Conservation (phyloP, 148 eudicot species). For the Polygonum aviculare region DNA sequence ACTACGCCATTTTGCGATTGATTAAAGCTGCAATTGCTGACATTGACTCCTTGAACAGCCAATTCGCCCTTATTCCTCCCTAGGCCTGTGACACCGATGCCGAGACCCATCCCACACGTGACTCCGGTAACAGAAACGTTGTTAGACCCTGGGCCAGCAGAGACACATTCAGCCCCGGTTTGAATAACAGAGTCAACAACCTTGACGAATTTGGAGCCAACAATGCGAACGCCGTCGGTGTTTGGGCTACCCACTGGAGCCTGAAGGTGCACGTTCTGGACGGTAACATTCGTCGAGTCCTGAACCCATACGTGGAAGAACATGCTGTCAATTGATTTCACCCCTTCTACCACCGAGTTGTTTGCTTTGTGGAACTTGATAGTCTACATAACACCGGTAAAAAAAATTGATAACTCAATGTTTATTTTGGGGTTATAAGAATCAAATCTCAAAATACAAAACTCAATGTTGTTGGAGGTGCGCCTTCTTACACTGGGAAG, state of each 20-base stretch:
- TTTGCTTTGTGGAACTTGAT: conserved; percentile 16
- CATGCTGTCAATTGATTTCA: conserved; percentile 29
- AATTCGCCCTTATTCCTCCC: conserved; percentile 21
- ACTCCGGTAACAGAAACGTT: conserved; percentile 21
- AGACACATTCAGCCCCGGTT: conserved; percentile 55
- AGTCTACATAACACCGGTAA: conserved; percentile 20
- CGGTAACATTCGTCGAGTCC: conserved; percentile 19
- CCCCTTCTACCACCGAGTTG: conserved; percentile 20
- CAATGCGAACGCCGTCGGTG: conserved; percentile 56
- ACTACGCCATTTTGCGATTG: conserved; percentile 36
- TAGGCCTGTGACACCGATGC: conserved; percentile 42
- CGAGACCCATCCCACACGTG: conserved; percentile 55
- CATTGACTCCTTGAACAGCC: conserved; percentile 25
- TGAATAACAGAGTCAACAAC: conserved; percentile 26
- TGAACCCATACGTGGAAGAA: conserved; percentile 37
- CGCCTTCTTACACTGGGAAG: conserved; percentile 21
- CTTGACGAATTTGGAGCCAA: conserved; percentile 21
- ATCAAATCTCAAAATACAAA: too few species aligned
- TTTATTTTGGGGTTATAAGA: too few species aligned
- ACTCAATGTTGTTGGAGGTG: background rate
- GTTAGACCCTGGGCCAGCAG: conserved; percentile 38
- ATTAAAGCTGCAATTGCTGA: conserved; percentile 35
- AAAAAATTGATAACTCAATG: background rate
- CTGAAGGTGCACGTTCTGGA: conserved; percentile 25
- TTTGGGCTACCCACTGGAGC: conserved; percentile 35